Conservation (phyloP, 768 basidiomycete genomes). For the Lactarius deliciosus region DNA sequence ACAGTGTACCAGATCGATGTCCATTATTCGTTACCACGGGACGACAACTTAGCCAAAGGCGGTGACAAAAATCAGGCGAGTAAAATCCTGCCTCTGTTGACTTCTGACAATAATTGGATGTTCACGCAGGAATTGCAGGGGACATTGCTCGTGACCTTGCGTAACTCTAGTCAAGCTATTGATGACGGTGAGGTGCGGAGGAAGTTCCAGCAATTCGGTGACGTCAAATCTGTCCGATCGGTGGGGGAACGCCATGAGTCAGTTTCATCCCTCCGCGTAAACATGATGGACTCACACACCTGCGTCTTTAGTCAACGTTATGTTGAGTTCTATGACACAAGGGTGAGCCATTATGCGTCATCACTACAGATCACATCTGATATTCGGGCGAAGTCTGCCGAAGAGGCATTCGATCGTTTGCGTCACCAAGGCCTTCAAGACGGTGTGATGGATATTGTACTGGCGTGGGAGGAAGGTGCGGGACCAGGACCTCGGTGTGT, state of each 20-base stretch:
- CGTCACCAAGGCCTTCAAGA: conserved; percentile 78
- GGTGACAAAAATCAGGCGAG: conserved; percentile 84
- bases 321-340: conserved; percentile 91
- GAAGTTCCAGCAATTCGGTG: conserved; percentile 87
- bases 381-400: conserved; percentile 55
- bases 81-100: background rate
- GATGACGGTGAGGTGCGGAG: conserved; percentile 84
- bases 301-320: conserved; percentile 67
- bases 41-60: conserved; percentile 57
- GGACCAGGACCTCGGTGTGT: conserved; percentile 40
- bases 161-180: conserved; percentile 67
- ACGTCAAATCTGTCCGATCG: conserved; percentile 77
- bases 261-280: background rate
- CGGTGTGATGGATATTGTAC: conserved; percentile 84
- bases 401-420: conserved; percentile 76
- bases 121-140: conserved; percentile 70
- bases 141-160: conserved; percentile 73
- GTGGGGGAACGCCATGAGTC: conserved; percentile 60
- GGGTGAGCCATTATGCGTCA: conserved; percentile 48
- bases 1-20: conserved; percentile 80
- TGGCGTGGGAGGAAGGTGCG: conserved; percentile 73
- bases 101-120: background rate
- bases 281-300: conserved; percentile 17
- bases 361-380: background rate
- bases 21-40: conserved; percentile 93